Percentiles rank a stretch among this genome's conserved stretches.
These are phyloP conservation scores for Russula ochroleuca DNA, from an alignment of 768 basidiomycete genomes.

Conservation along the genomic window DNA sequence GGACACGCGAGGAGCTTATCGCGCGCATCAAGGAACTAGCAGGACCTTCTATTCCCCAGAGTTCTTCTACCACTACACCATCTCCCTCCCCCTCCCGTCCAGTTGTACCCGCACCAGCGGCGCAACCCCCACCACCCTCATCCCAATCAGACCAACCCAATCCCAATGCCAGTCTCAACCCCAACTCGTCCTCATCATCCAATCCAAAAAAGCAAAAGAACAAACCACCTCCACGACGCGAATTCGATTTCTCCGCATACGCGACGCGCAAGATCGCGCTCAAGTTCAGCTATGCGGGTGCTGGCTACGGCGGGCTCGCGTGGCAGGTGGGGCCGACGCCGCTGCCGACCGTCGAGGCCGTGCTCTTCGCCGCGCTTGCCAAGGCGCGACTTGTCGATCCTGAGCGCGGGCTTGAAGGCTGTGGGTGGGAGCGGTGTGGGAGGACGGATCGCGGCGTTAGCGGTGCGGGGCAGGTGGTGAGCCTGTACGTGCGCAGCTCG, in stretches of 20 bases:
- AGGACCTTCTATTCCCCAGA: constrained; percentile 34
- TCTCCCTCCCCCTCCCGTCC: not conserved
- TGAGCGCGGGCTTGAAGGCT: constrained; percentile 71
- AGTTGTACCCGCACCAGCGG: constrained; percentile 17
- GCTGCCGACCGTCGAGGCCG: constrained; percentile 87
- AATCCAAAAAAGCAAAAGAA: not conserved
- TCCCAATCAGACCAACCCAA: no score
- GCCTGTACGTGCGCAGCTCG: constrained; percentile 83
- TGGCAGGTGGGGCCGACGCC: constrained; percentile 67
- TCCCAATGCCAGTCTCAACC: not conserved
- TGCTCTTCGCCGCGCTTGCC: constrained; percentile 74
- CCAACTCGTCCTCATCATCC: not conserved
- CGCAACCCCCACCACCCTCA: no score
- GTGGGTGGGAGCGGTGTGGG: constrained; percentile 88
- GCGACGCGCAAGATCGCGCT: constrained; percentile 88
- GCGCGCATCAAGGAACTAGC: constrained; percentile 47
- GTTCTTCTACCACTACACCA: not conserved
- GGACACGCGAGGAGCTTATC: constrained; percentile 69
- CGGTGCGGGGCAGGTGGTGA: constrained; percentile 89
- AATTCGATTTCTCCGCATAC: constrained; percentile 63
- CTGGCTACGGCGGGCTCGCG: constrained; percentile 88
- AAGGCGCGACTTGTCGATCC: constrained; percentile 74
- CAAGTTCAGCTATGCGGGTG: constrained; percentile 88
- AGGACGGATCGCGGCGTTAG: constrained; percentile 95
- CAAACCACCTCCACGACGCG: constrained; percentile 33